Conservation (phyloP, 306 rosid species). For the Argentina anserina region DNA sequence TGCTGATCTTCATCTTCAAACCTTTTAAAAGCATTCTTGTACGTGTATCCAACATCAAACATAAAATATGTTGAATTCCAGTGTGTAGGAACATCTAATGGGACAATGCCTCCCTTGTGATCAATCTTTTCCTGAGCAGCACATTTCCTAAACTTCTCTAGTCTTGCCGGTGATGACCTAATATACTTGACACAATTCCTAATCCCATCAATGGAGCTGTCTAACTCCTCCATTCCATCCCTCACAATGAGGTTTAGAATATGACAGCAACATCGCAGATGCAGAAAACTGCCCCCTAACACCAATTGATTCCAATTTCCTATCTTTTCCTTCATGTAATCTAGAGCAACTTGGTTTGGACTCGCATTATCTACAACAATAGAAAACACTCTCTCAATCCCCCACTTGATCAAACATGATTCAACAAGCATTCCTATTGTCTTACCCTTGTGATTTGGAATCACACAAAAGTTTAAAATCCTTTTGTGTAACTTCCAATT, state of each 20-base stretch:
- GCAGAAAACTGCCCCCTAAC: too few species aligned
- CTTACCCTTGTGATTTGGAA: too few species aligned
- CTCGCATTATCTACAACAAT: too few species aligned
- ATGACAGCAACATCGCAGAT: too few species aligned
- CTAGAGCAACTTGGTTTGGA: too few species aligned
- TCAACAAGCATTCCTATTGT: too few species aligned
- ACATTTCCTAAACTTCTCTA: not conserved
- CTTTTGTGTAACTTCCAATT: not conserved
- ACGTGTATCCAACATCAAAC: not conserved
- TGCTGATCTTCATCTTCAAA: not conserved
- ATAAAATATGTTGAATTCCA: conserved; percentile 4
- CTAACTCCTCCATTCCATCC: not conserved
- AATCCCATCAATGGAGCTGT: not conserved
- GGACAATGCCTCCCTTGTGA: not conserved
- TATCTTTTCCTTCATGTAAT: too few species aligned
- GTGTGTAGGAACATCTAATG: not conserved
- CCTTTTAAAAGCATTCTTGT: not conserved
- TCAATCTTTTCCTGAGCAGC: not conserved
- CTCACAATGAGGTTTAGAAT: not conserved
- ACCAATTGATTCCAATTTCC: too few species aligned
- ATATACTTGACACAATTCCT: not conserved
- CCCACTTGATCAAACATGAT: too few species aligned
- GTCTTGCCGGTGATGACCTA: not conserved
- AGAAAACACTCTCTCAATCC: too few species aligned
- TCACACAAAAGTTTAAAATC: too few species aligned